These are phyloP conservation scores for Ziziphus jujuba DNA, from an alignment of 306 rosid genomes.

Conservation along the genomic window DNA sequence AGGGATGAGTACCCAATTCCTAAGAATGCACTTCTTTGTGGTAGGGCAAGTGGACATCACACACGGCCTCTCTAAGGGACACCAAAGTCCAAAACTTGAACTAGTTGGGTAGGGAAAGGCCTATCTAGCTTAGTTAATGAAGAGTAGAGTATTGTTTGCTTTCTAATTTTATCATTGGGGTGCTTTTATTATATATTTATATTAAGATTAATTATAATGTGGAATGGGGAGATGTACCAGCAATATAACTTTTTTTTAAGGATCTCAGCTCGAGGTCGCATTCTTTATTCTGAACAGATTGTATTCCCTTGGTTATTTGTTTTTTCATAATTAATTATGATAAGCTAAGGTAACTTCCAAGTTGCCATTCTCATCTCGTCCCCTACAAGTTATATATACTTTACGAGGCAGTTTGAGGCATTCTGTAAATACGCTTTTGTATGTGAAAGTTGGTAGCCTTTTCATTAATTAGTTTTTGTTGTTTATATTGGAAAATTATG, in stretches of 20 bases:
- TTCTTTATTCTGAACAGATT: constrained; percentile 55
- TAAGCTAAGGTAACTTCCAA: constrained; percentile 28
- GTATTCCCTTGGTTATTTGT: constrained; percentile 28
- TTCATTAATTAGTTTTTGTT: too few species aligned
- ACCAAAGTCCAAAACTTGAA: constrained; percentile 3
- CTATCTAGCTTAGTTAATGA: constrained; percentile 35
- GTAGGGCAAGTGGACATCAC: constrained; percentile 76
- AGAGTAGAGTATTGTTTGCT: constrained; percentile 25
- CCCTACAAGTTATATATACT: background rate
- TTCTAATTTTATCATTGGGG: constrained; percentile 30
- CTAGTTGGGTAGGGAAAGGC: constrained; percentile 23
- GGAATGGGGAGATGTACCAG: constrained; percentile 17
- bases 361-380: background rate
- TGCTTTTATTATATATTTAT: constrained; percentile 27
- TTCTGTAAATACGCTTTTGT: too few species aligned
- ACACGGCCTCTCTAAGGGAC: constrained; percentile 70
- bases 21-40: constrained; percentile 87
- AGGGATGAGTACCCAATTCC: constrained; percentile 94
- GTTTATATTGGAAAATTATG: too few species aligned
- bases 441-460: too few species aligned
- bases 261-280: constrained; percentile 95
- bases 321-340: constrained; percentile 11
- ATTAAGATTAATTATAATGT: constrained; percentile 3
- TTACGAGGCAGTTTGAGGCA: too few species aligned
- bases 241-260: constrained; percentile 1